Conservation (phyloP, 2,329 filamentous ascomycete species). For the Nemania bipapillata region DNA sequence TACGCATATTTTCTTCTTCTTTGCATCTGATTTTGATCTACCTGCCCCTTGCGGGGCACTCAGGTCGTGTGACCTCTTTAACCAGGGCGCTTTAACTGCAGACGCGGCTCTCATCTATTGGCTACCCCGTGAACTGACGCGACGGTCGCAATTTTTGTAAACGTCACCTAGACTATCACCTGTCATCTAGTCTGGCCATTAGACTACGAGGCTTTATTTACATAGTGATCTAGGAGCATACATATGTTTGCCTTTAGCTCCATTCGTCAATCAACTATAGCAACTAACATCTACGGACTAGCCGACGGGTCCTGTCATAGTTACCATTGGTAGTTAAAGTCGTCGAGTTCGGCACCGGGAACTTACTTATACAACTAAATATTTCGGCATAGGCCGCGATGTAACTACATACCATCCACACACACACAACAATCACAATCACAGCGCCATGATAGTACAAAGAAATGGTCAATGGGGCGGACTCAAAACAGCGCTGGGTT, state of each 20-base stretch:
- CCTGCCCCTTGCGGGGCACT: conserved; percentile 41
- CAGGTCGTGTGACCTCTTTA: conserved; percentile 47
- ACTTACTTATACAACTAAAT: not conserved
- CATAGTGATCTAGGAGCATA: not conserved
- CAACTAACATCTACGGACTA: not conserved
- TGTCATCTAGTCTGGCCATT: not conserved
- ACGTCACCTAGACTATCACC: not conserved
- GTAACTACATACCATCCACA: not conserved
- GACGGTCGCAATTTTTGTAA: not conserved
- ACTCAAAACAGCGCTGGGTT: not conserved
- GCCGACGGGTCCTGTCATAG: not conserved
- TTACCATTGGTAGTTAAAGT: not conserved
- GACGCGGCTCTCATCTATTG: conserved; percentile 41
- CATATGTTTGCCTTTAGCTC: not conserved
- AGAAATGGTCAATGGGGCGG: not conserved
- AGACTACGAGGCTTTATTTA: not conserved
- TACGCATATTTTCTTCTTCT: conserved; percentile 19
- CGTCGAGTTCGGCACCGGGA: not conserved
- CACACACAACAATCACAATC: not conserved
- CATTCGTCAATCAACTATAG: not conserved
- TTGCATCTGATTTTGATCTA: conserved; percentile 42
- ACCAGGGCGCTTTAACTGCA: conserved; percentile 36
- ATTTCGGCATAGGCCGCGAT: not conserved
- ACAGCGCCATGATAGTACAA: not conserved
- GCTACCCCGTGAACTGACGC: conserved; percentile 18